Evolutionary conservation across 352 stramenopile species (phyloP), one percentile per base, ranked within the genome.

Genomic region (Globisporangium middletonii): DNA sequence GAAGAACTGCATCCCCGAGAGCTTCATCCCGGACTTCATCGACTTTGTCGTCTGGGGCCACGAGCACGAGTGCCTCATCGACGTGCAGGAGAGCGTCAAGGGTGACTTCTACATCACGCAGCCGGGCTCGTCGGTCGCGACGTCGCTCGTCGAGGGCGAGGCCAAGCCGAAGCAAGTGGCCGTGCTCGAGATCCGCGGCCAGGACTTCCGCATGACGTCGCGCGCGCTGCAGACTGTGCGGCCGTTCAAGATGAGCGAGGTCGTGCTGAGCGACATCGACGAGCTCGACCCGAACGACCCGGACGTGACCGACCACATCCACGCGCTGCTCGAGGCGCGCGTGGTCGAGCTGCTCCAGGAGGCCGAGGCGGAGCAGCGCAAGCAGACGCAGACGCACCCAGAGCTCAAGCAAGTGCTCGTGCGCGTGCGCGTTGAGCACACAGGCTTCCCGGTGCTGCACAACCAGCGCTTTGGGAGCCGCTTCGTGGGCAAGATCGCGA

Each of bases 21-120:
- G 82, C 55, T 96, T 99, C 77, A 99, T 99, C 43, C 97, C 97
- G 0, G 83, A 98, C 51, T 99, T 98, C 77, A 99, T 99, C 65
- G 95, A 99, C 66, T 85, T 99, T 48, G 95, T 98, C 6, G 68
- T 95, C 49, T 99, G 95, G 94, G 96, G 96, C 19, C 97, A 99
- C 68, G 97, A 99, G 75, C 97, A 99, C 72, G 97, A 99, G 77
- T 99, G 95, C 70, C 67, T 88, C 26, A 97, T 99, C 63, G 81
- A 98, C 38, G 82, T 93, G 2, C 71, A 92, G 59, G 92, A 98
- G 71, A 98, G 88, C 55, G 73, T 98, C 18, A 93, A 98, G 46
- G 96, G 95, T 13, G 96, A 97, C 37, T 99, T 98, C 67, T 96
- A 94, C 51, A 96, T 99, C 55, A 95, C 88, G 16, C 97, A 99